phyloP scores from a whole-genome alignment of 2,329 filamentous ascomycete genomes.

The Thelonectria discophora region DNA sequence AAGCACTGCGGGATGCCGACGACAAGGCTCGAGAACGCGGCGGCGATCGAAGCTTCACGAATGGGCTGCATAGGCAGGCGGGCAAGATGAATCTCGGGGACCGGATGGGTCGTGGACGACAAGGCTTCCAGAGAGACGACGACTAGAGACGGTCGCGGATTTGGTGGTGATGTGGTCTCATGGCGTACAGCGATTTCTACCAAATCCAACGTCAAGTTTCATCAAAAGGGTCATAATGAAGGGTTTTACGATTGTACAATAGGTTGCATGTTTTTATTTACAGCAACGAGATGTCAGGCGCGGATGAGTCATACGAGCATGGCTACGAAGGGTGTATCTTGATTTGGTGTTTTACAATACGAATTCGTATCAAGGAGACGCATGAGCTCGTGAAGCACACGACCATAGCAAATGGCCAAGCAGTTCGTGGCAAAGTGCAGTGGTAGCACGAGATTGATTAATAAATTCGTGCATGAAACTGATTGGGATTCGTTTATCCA shows the following conservation, averaged over 20 bases:
- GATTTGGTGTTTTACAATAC: neutral
- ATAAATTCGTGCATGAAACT: no score
- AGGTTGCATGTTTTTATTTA: neutral
- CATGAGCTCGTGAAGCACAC: neutral
- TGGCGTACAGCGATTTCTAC: neutral
- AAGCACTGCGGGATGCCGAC: constrained; percentile 71
- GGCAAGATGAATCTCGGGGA: constrained; percentile 61
- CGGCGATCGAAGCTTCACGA: constrained; percentile 71
- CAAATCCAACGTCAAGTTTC: no score
- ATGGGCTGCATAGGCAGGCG: constrained; percentile 68
- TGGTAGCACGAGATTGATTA: neutral
- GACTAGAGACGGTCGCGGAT: constrained; percentile 42
- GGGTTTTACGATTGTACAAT: neutral
- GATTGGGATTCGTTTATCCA: no score
- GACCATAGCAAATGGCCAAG: neutral
- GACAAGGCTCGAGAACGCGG: constrained; percentile 70
- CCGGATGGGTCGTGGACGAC: constrained; percentile 59
- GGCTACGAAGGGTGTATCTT: neutral
- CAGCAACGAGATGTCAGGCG: neutral
- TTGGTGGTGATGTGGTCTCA: neutral
- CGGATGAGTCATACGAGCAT: neutral
- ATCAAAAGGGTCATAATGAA: no score
- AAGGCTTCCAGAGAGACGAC: constrained; percentile 57
- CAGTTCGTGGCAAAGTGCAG: neutral
- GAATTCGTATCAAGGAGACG: neutral